Percentiles rank a stretch among this genome's conserved stretches.
These are phyloP conservation scores for bread wheat (Triticum aestivum) DNA, from an alignment of 176 grass and related monocot species.

Conservation along the genomic window DNA sequence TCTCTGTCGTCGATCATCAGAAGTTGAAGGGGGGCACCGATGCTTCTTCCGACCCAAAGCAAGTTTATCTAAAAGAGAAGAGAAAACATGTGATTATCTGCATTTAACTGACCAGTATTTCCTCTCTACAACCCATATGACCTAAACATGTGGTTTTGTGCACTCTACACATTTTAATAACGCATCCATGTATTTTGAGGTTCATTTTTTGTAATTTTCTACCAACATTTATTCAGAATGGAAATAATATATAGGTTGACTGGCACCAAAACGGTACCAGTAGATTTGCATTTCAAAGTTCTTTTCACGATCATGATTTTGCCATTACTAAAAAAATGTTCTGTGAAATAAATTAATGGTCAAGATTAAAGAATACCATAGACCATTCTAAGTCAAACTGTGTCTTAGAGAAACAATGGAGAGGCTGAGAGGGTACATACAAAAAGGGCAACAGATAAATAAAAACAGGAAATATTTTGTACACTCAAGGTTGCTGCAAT, in stretches of 20 bases:
- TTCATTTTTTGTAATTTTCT: background rate
- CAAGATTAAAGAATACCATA: background rate
- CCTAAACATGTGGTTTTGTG: background rate
- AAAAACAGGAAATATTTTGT: background rate
- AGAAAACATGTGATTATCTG: slow-evolving; percentile 14
- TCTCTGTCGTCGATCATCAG: slow-evolving; percentile 57
- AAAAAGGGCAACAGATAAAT: background rate
- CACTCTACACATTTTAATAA: background rate
- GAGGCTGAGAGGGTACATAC: background rate
- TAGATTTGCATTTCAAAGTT: slow-evolving; percentile 11
- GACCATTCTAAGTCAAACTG: background rate
- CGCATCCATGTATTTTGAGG: background rate
- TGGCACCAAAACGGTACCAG: background rate
- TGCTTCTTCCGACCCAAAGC: slow-evolving; percentile 42
- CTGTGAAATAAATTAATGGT: background rate
- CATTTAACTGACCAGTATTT: slow-evolving; percentile 22
- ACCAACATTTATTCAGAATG: background rate
- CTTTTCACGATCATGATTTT: background rate
- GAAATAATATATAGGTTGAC: background rate
- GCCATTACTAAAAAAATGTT: background rate
- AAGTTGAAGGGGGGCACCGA: slow-evolving; percentile 43
- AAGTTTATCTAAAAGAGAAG: slow-evolving; percentile 36
- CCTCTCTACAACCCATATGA: slow-evolving; percentile 23
- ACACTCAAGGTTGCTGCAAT: background rate
- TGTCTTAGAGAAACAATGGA: slow-evolving; percentile 3